Conservation (phyloP, 1,139 yeast genomes). For the Yamadazyma kanchanaburiensis region DNA sequence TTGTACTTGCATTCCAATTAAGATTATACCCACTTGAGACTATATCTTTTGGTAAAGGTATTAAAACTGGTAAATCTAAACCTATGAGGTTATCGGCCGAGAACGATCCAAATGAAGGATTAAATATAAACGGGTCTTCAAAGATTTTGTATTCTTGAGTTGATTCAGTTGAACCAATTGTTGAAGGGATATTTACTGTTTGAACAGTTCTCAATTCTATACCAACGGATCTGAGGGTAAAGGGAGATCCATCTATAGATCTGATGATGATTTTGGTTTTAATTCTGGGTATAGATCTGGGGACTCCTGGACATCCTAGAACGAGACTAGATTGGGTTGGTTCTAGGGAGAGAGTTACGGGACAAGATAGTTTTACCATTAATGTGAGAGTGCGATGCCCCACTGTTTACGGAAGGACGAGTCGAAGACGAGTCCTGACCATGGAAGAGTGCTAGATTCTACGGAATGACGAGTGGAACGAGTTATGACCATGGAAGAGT, state of each 20-base stretch:
- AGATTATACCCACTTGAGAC: conserved; percentile 41
- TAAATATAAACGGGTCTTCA: conserved; percentile 34
- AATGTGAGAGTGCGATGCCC: too few relatives aligned
- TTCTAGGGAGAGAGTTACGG: conserved; percentile 34
- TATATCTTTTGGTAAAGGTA: conserved; percentile 56
- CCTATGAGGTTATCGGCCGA: conserved; percentile 40
- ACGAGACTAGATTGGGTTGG: conserved; percentile 49
- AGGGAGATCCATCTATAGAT: conserved; percentile 36
- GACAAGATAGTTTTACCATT: conserved; percentile 21
- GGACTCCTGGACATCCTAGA: conserved; percentile 63
- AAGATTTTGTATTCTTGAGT: conserved; percentile 31
- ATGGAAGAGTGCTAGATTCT: too few relatives aligned
- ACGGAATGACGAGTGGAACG: too few relatives aligned
- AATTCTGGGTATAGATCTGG: conserved; percentile 53
- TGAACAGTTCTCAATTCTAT: conserved; percentile 38
- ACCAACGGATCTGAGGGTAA: conserved; percentile 34
- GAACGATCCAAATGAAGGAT: conserved; percentile 36
- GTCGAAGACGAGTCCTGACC: too few relatives aligned
- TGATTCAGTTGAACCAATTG: conserved; percentile 41
- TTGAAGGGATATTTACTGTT: conserved; percentile 35
- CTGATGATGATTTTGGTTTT: conserved; percentile 41
- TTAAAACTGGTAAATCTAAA: conserved; percentile 55
- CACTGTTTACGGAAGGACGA: too few relatives aligned
- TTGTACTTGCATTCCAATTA: conserved; percentile 40
- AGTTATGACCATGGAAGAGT: too few relatives aligned